Evolutionary conservation across 345 rosid species (phyloP).

Genomic region (Gossypium herbaceum): DNA sequence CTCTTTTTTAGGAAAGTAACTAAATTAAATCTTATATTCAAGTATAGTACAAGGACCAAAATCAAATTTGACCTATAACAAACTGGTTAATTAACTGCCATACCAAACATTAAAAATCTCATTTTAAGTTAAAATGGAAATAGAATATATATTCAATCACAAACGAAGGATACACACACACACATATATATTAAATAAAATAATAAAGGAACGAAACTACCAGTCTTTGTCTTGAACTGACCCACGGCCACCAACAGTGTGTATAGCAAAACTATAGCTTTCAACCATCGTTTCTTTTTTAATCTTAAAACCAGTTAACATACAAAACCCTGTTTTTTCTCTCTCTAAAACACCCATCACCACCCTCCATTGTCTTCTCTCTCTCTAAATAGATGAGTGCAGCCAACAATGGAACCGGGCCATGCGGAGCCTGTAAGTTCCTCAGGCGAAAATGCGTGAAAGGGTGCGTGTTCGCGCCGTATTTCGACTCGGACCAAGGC

Average conservation of each 20-base stretch:
- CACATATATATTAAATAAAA: not conserved
- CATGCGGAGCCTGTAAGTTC: slow-evolving; percentile 93
- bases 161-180: not conserved
- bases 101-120: no score
- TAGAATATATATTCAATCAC: not conserved
- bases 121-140: not conserved
- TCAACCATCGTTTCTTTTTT: not conserved
- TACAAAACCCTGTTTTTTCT: slow-evolving; percentile 3
- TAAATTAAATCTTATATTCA: no score
- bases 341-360: slow-evolving; percentile 14
- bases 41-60: no score
- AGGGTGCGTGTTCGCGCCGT: slow-evolving; percentile 84
- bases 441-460: slow-evolving; percentile 70
- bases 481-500: slow-evolving; percentile 86
- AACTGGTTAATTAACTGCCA: no score
- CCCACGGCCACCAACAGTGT: slow-evolving; percentile 23
- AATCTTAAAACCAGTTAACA: slow-evolving; percentile 1
- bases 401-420: slow-evolving; percentile 45
- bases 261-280: slow-evolving; percentile 8
- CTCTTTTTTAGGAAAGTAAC: no score
- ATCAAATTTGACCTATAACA: no score
- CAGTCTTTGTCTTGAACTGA: slow-evolving; percentile 4
- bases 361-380: not conserved
- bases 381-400: slow-evolving; percentile 25
- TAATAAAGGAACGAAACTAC: not conserved